Conservation (phyloP, 768 basidiomycete species). For the Obba rivulosa region DNA sequence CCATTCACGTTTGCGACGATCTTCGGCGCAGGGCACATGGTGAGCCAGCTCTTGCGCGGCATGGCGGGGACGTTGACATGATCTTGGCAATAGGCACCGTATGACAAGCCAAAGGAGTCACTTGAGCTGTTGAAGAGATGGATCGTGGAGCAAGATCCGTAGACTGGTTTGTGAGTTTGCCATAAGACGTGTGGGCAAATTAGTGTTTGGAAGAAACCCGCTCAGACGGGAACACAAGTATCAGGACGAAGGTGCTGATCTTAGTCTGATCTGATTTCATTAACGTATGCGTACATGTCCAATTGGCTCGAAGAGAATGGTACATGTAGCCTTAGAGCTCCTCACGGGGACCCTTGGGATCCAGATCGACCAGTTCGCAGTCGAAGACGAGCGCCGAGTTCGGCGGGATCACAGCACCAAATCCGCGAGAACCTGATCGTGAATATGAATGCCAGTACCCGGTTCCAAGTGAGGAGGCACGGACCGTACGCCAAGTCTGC, state of each 20-base stretch:
- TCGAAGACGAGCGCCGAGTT: slow-evolving; percentile 81
- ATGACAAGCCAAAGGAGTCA: slow-evolving; percentile 55
- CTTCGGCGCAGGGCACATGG: slow-evolving; percentile 71
- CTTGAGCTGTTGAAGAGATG: slow-evolving; percentile 45
- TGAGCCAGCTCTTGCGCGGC: slow-evolving; percentile 14
- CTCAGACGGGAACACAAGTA: too few species aligned
- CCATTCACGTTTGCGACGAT: slow-evolving; percentile 62
- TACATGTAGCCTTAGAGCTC: slow-evolving; percentile 44
- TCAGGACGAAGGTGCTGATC: too few species aligned
- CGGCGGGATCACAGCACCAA: slow-evolving; percentile 72
- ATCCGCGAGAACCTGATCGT: slow-evolving; percentile 61
- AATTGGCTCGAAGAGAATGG: too few species aligned
- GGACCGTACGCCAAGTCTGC: slow-evolving; percentile 75
- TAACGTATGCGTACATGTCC: too few species aligned
- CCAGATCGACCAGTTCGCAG: slow-evolving; percentile 71
- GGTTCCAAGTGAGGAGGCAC: slow-evolving; percentile 20
- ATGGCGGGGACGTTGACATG: not conserved
- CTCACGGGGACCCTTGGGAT: slow-evolving; percentile 38
- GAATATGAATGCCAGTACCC: not conserved
- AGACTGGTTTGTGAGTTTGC: too few species aligned
- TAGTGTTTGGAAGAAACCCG: too few species aligned
- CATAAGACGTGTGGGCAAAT: too few species aligned
- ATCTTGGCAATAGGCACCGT: slow-evolving; percentile 41
- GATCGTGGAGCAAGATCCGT: too few species aligned
- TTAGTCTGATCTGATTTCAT: too few species aligned